Conservation (phyloP, 2,329 filamentous ascomycete species). For the Neonectria magnoliae region DNA sequence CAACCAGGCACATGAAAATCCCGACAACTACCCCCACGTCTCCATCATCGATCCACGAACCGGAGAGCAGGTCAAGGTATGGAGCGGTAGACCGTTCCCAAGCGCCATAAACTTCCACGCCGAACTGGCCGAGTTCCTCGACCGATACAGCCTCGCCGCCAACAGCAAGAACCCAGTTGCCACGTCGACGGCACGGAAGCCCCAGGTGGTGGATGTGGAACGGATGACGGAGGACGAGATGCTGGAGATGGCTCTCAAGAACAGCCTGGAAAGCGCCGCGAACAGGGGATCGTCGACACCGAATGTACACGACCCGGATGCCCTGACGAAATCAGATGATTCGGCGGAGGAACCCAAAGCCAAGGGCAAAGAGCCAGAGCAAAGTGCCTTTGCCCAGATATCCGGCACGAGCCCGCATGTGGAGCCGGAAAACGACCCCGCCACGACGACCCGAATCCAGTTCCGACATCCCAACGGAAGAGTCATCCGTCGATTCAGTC, state of each 20-base stretch:
- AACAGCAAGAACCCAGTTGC: slow-evolving; percentile 95
- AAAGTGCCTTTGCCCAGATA: slow-evolving; percentile 73
- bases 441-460: slow-evolving; percentile 86
- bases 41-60: slow-evolving; percentile 95
- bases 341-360: slow-evolving; percentile 60
- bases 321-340: slow-evolving; percentile 75
- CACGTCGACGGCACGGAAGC: slow-evolving; percentile 68
- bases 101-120: slow-evolving; percentile 83
- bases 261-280: slow-evolving; percentile 74
- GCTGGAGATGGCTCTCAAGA: slow-evolving; percentile 91
- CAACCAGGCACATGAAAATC: slow-evolving; percentile 74
- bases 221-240: slow-evolving; percentile 98
- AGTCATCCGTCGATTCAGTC: slow-evolving; percentile 84
- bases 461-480: slow-evolving; percentile 88
- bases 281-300: slow-evolving; percentile 52
- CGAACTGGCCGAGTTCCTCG: slow-evolving; percentile 94
- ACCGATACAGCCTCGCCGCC: slow-evolving; percentile 89
- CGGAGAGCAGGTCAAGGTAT: slow-evolving; percentile 96
- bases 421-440: slow-evolving; percentile 78
- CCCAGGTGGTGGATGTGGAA: slow-evolving; percentile 78
- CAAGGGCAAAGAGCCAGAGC: slow-evolving; percentile 63
- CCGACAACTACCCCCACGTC: slow-evolving; percentile 94
- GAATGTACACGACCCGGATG: slow-evolving; percentile 83
- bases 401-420: slow-evolving; percentile 76
- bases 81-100: slow-evolving; percentile 86